Evolutionary conservation across 2,329 filamentous ascomycete species (phyloP), one percentile per base, ranked within the genome.

Genomic region (Trichoderma aggressivum): DNA sequence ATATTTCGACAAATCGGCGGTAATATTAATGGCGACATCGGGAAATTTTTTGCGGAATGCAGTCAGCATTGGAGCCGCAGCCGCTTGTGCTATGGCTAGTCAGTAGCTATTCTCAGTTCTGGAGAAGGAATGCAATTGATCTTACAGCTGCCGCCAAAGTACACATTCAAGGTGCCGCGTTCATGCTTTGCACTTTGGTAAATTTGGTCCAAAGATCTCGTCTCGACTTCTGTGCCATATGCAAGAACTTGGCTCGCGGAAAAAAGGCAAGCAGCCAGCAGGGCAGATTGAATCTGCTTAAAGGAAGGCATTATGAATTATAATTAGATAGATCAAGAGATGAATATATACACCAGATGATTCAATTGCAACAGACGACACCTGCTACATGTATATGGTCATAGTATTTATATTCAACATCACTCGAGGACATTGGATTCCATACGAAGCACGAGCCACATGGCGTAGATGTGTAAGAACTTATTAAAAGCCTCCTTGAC

Each of bases 1-100:
- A 39, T 68, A 68, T 30, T 68, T 68, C 21, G 65, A 68, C 21
- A 68, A 3, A 36, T 68, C 53, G 1, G 65, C 65, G 18, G 65
- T 68, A 36, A 68, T 68, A 47, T 68, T 68, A 12, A 68, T 68
- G 24, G 65, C 30, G 24, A 68, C 36, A 7, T 68, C 65, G 14
- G 65, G 65, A 36, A 47, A 68, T 7, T 47, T 10, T 24, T 39
- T 21, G 36, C 53, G 65, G 5, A 68, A 68, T 10, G 65, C 65
- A 26, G 34, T 59, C 8, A 68, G 34, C 65, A 68, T 68, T 12
- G 65, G 65, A 36, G 30, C 32, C 16, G 65, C 36, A 10, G 65
- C 65, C 18, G 65, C 65, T 32, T 68, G 65, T 12, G 65, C 65
- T 68, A 16, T 60, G 21, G 3, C 16, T 24, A 47, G 7, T 55